A percentile compares a stretch with the other conserved stretches of the same genome.
phyloP scores from a whole-genome alignment of 805 yeast species.

The Torulaspora gathmanii region DNA sequence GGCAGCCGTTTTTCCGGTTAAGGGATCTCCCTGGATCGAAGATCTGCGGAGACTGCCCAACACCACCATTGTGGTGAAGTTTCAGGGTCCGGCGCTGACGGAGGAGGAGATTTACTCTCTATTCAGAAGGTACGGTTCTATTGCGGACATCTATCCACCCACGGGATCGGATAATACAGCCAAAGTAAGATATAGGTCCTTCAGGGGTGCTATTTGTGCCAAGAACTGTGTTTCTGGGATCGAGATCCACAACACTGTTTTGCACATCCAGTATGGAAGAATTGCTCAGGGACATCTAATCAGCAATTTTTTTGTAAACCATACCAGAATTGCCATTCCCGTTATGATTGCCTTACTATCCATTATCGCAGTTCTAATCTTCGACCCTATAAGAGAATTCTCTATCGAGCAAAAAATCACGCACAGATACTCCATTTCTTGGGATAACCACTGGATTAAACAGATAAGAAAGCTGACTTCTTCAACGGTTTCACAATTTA shows the following conservation, averaged over 20 bases:
- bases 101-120: constrained; percentile 72
- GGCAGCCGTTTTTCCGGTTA: constrained; percentile 65
- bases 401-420: constrained; percentile 71
- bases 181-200: constrained; percentile 48
- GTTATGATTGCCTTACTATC: constrained; percentile 72
- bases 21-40: constrained; percentile 95
- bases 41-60: constrained; percentile 79
- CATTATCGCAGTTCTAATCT: constrained; percentile 73
- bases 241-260: constrained; percentile 52
- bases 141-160: constrained; percentile 65
- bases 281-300: constrained; percentile 49
- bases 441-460: constrained; percentile 39
- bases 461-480: constrained; percentile 37
- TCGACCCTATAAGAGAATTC: constrained; percentile 88
- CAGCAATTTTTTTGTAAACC: constrained; percentile 58
- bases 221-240: constrained; percentile 87
- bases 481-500: constrained; percentile 38
- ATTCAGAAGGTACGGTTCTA: constrained; percentile 82
- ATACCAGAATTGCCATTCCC: constrained; percentile 81
- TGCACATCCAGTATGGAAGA: constrained; percentile 73
- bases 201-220: constrained; percentile 75
- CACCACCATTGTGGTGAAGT: constrained; percentile 54
- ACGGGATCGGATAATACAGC: constrained; percentile 47
- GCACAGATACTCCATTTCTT: constrained; percentile 49
- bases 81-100: constrained; percentile 74